Base-by-base conservation (phyloP, 768 basidiomycete species). In the Scleroderma bovista region DNA sequence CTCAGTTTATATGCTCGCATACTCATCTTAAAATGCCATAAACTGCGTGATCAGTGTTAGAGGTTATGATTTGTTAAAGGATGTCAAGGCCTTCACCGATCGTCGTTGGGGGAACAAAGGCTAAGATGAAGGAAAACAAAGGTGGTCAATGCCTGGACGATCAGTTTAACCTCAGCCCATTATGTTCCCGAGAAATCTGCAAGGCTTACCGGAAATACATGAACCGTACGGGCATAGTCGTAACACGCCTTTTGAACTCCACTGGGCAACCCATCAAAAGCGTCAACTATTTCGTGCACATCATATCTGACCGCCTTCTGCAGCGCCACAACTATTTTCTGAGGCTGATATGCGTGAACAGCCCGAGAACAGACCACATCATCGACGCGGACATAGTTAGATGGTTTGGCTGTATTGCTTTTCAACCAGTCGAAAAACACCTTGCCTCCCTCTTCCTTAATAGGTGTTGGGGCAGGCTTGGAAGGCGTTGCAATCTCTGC, bases 71-170 rank as follows among this genome's bases (percentile, higher is more conserved):
- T 15, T 29, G 26, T 29, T 5, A 22, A 23, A 6, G 12, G 8
- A 22, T 48, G 24, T 54, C 34, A 13, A 15, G 22, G 37, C 22
- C 19, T 45, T 15, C 40, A 64, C 63, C 43, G 22, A 34, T 48
- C 49, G 34, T 64, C 43, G 16, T 55, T 57, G 3, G 40, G 23
- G 10, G 38, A 48, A 29, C 65, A 67, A 23, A 65, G 22, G 12
- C 50, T 62, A 52, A 65, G 40, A 42, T 67, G 64, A 37, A 53
- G 52, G 9, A 65, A 65, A 16, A 65, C 39, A 46, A 50, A 58
- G 9, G 60, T 60, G 20, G 55, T 47, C 32, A 64, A 24, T 26
- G 56, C 56, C 63, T 66, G 22, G 32, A 29, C 32, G 2, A 49
- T 12, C 15, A 24, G 9, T 24, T 33, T 15, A 12, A 13, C 37